These are phyloP conservation scores for Cicer chorassanicum DNA, from an alignment of 306 rosid genomes.

Conservation along the genomic window DNA sequence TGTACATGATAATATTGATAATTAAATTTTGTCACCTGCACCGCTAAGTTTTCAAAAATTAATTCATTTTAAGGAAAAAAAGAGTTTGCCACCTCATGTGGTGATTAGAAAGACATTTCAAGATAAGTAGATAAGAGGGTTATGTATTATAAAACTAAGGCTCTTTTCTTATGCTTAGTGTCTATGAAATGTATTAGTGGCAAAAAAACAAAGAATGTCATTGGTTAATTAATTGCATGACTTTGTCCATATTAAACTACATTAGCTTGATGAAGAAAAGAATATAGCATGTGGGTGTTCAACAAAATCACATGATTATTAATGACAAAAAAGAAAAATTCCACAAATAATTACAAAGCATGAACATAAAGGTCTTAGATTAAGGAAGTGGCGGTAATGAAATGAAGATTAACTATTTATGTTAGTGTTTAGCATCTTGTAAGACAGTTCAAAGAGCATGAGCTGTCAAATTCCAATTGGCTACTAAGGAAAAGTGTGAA, in stretches of 20 bases:
- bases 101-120: constrained; percentile 30
- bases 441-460: constrained; percentile 52
- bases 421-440: constrained; percentile 36
- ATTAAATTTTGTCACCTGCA: constrained; percentile 37
- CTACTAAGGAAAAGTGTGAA: constrained; percentile 44
- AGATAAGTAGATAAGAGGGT: constrained; percentile 23
- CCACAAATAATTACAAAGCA: constrained; percentile 40
- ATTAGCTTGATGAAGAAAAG: constrained; percentile 45
- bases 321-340: constrained; percentile 42
- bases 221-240: constrained; percentile 28
- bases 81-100: constrained; percentile 44
- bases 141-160: constrained; percentile 26
- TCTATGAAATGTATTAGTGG: constrained; percentile 42
- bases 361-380: constrained; percentile 46
- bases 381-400: constrained; percentile 48
- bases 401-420: constrained; percentile 49
- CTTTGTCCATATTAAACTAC: constrained; percentile 38
- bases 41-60: constrained; percentile 45
- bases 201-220: constrained; percentile 35
- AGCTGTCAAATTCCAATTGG: constrained; percentile 67
- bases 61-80: constrained; percentile 24
- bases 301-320: constrained; percentile 60
- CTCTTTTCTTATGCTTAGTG: constrained; percentile 21
- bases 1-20: constrained; percentile 60
- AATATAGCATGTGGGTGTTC: constrained; percentile 60